Percentiles rank a stretch among this genome's conserved stretches.
phyloP scores from a whole-genome alignment of 2,329 filamentous ascomycete species.

The Zymoseptoria pseudotritici region DNA sequence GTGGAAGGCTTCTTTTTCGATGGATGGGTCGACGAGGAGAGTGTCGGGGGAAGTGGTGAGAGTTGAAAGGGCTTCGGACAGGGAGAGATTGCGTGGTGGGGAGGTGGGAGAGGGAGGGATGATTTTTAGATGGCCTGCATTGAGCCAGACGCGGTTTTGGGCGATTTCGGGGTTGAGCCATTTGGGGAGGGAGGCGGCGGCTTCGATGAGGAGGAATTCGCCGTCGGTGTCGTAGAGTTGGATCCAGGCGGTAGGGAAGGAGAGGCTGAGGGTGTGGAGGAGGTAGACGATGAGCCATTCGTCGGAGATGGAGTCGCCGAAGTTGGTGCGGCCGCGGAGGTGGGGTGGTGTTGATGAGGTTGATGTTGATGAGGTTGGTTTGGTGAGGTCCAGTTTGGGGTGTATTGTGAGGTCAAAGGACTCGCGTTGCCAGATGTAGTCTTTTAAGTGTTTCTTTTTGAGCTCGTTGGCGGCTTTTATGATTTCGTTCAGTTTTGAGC shows the following conservation, averaged over 20 bases:
- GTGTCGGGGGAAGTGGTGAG: conserved; percentile 50
- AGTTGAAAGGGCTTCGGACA: conserved; percentile 57
- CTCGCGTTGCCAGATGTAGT: conserved; percentile 95
- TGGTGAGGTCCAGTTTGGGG: conserved; percentile 35
- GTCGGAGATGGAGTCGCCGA: conserved; percentile 90
- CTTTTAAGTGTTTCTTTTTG: conserved; percentile 58
- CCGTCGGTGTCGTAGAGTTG: conserved; percentile 82
- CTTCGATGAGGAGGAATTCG: conserved; percentile 91
- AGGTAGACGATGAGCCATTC: conserved; percentile 96
- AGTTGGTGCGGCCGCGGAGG: conserved; percentile 71
- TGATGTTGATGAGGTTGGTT: conserved; percentile 1
- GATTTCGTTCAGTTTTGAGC: conserved; percentile 61
- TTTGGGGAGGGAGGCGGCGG: conserved; percentile 74
- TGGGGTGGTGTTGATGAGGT: conserved; percentile 13
- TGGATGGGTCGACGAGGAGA: conserved; percentile 62
- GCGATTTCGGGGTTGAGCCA: conserved; percentile 93
- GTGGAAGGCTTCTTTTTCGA: conserved; percentile 88
- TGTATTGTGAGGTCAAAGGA: conserved; percentile 60
- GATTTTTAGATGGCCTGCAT: conserved; percentile 66
- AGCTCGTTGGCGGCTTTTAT: conserved; percentile 61
- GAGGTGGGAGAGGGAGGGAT: conserved; percentile 46
- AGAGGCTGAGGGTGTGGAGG: conserved; percentile 69
- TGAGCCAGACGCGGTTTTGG: conserved; percentile 81
- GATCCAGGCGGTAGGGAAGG: conserved; percentile 69
- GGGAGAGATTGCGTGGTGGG: conserved; percentile 45